These are phyloP conservation scores for Raffaelea ambrosiae DNA, from an alignment of 2,329 filamentous ascomycete genomes.

Conservation along the genomic window DNA sequence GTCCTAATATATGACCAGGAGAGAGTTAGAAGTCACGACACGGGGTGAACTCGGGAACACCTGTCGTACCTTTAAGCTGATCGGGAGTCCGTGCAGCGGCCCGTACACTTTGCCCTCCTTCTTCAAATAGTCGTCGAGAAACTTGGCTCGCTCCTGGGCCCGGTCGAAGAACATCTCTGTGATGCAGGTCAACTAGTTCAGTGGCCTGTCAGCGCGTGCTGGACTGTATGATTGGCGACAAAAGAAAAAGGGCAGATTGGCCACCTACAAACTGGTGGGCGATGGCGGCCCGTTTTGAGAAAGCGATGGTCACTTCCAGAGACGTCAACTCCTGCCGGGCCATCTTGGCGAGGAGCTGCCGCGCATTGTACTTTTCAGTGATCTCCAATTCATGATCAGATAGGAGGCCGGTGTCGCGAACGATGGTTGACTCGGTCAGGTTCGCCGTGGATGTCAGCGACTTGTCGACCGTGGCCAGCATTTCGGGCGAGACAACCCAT, in stretches of 20 bases:
- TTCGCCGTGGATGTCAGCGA: too few species aligned
- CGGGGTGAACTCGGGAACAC: background rate
- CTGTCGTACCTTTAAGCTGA: conserved; percentile 35
- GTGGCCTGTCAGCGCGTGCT: too few species aligned
- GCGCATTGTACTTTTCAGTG: conserved; percentile 6
- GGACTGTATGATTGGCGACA: background rate
- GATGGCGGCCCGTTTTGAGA: conserved; percentile 6
- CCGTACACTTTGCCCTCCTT: conserved; percentile 22
- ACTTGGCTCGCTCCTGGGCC: conserved; percentile 21
- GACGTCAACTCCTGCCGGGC: conserved; percentile 3
- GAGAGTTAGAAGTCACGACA: background rate
- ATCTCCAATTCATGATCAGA: too few species aligned
- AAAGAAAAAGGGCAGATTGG: background rate
- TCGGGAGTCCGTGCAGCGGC: conserved; percentile 35
- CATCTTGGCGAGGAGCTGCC: conserved; percentile 1
- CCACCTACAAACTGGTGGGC: conserved; percentile 5
- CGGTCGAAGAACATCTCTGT: conserved; percentile 29
- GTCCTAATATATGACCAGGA: conserved; percentile 4
- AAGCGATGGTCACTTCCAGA: conserved; percentile 5
- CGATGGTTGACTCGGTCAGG: too few species aligned
- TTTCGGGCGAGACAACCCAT: too few species aligned
- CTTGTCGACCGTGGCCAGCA: too few species aligned
- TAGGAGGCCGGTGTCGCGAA: too few species aligned
- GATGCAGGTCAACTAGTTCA: conserved; percentile 21
- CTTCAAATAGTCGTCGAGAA: conserved; percentile 22